Evolutionary conservation across 202 grass and related monocot species (phyloP).

Genomic region (Panicum virgatum): DNA sequence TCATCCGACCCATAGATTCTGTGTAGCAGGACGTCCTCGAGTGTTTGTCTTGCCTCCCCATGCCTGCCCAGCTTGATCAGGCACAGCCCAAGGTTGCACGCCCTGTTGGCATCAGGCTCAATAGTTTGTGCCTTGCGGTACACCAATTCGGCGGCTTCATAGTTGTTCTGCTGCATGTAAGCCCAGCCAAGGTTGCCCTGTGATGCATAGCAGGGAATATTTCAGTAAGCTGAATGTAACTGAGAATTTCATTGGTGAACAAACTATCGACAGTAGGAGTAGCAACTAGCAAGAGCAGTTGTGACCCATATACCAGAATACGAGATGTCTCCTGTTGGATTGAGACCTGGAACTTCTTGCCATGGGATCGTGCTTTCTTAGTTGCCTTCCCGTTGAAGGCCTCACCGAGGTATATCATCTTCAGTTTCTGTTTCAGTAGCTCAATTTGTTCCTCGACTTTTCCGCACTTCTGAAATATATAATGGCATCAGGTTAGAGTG

Average conservation of each 20-base stretch:
- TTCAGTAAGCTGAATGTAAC: slow-evolving; percentile 3
- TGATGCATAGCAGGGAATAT: not conserved
- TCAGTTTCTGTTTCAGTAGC: slow-evolving; percentile 88
- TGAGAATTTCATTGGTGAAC: not conserved
- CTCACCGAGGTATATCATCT: slow-evolving; percentile 75
- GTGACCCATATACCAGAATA: slow-evolving; percentile 62
- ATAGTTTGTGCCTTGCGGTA: slow-evolving; percentile 74
- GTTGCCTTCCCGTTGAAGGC: slow-evolving; percentile 83
- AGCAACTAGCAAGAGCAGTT: not conserved
- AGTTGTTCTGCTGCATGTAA: slow-evolving; percentile 92
- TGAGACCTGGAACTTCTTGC: slow-evolving; percentile 97
- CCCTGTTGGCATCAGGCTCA: slow-evolving; percentile 87
- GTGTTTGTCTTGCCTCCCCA: slow-evolving; percentile 47
- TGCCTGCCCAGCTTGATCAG: slow-evolving; percentile 59
- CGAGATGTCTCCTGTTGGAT: slow-evolving; percentile 84
- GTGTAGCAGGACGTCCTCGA: slow-evolving; percentile 47
- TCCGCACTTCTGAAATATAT: slow-evolving; percentile 66
- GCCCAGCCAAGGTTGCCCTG: slow-evolving; percentile 96
- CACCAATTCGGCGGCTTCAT: slow-evolving; percentile 62
- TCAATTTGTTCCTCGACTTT: slow-evolving; percentile 84
- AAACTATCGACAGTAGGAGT: not conserved
- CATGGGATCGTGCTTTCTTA: slow-evolving; percentile 87
- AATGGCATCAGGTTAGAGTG: not conserved
- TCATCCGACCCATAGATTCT: slow-evolving; percentile 53
- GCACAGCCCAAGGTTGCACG: slow-evolving; percentile 82